Conservation (phyloP, 345 rosid species). For the Clausena lansium region DNA sequence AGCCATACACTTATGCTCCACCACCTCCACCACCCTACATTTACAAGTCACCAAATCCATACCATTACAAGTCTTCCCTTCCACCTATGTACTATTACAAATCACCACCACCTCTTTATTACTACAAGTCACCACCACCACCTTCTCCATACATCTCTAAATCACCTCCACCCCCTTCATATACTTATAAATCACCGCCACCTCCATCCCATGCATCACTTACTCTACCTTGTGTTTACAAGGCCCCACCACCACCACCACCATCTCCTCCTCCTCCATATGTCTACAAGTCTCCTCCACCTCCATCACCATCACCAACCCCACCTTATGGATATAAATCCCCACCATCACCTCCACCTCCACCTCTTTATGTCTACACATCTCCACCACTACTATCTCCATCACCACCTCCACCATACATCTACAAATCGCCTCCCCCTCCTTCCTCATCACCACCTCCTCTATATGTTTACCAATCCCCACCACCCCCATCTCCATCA, state of each 20-base stretch:
- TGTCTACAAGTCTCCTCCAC: background rate
- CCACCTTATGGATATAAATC: background rate
- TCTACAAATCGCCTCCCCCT: background rate
- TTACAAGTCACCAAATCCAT: background rate
- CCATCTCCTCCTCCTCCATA: background rate
- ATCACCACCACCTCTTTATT: background rate
- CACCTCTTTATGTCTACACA: background rate
- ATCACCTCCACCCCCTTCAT: too few relatives aligned
- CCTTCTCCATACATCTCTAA: background rate
- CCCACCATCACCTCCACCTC: background rate
- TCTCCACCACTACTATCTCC: too few relatives aligned
- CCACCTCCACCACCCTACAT: background rate
- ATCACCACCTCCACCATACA: too few relatives aligned
- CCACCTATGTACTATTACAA: background rate
- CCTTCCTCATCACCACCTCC: background rate
- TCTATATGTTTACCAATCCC: background rate
- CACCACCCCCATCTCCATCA: background rate
- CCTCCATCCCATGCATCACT: background rate
- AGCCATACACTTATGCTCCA: background rate
- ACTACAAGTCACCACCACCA: background rate
- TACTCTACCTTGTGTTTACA: background rate
- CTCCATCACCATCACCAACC: background rate
- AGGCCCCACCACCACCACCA: background rate
- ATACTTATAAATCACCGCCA: background rate
- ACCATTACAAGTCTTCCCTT: background rate